Evolutionary conservation across 441 rosid species (phyloP), one percentile per base, ranked within the genome.

Genomic region (Francoa sonchifolia): DNA sequence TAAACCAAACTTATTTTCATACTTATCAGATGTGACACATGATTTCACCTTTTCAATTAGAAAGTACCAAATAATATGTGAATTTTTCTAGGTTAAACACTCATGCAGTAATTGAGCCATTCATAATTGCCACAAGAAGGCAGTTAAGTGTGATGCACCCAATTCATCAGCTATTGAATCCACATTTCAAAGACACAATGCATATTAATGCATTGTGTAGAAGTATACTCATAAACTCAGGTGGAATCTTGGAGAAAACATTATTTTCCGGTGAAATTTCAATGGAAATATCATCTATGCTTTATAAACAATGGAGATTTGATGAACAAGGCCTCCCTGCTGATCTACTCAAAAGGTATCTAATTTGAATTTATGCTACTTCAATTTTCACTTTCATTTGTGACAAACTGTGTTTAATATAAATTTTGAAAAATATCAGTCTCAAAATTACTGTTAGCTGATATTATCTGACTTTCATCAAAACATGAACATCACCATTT

Each of bases 121-220:
- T 76, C 73, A 62, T 80, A 13, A 77, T 80, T 55, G 80, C 82
- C 21, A 67, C 76, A 1, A 71, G 76, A 47, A 74, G 90, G 57
- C 78, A 69, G 23, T 35, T 80, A 53, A 80, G 90, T 17, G 58
- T 26, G 13, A 74, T 76, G 79, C 90, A 80, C 54, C 90, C 90
- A 19, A 52, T 80, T 42, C 71, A 80, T 42, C 50, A 42, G 56
- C 63, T 80, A 23, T 37, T 80, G 51, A 62, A 68, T 56, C 85
- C 82, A 18, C 90, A 80, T 68, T 69, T 80, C 75, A 74, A 69
- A 63, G 82, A 74, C 50, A 80, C 80, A 16, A 63, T 74, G 64
- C 85, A 76, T 50, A 54, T 69, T 44, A 80, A 76, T 50, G 78
- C 85, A 38, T 18, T 80, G 44, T 66, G 71, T 47, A 57, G 78